These are phyloP conservation scores for Celoporthe dispersa DNA, from an alignment of 2,329 filamentous ascomycete genomes.

Conservation along the genomic window DNA sequence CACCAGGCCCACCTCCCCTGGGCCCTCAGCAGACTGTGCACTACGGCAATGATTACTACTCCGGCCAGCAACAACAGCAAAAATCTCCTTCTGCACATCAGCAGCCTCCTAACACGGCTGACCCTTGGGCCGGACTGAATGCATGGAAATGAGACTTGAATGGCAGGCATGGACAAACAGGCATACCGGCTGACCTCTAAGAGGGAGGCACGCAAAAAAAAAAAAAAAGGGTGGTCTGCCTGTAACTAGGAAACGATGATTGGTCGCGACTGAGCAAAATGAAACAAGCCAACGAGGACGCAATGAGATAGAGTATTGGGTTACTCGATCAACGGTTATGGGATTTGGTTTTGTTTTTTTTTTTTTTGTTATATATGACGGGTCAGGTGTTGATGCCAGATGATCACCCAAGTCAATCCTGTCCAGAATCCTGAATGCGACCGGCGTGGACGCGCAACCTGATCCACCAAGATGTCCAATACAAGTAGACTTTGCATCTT, in stretches of 20 bases:
- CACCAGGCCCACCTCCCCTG: constrained; percentile 64
- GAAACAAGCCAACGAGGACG: neutral
- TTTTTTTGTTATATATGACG: neutral
- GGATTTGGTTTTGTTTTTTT: neutral
- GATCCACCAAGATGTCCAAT: neutral
- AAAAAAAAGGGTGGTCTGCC: neutral
- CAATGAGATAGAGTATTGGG: neutral
- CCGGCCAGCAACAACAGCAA: constrained; percentile 57
- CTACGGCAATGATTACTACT: constrained; percentile 50
- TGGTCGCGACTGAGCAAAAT: neutral
- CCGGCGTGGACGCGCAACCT: neutral
- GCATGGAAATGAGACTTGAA: constrained; percentile 62
- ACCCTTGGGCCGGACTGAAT: constrained; percentile 74
- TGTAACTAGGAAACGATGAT: neutral
- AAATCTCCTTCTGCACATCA: constrained; percentile 37
- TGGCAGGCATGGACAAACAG: neutral
- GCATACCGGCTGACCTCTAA: neutral
- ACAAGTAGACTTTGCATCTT: constrained; percentile 1
- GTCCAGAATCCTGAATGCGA: neutral
- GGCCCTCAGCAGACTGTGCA: constrained; percentile 67
- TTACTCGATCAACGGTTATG: neutral
- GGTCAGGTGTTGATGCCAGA: neutral
- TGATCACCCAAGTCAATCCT: neutral
- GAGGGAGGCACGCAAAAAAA: neutral
- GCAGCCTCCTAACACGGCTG: constrained; percentile 42